Conservation (phyloP, 164 flowering plant species). For the Nymphaea thermarum region DNA sequence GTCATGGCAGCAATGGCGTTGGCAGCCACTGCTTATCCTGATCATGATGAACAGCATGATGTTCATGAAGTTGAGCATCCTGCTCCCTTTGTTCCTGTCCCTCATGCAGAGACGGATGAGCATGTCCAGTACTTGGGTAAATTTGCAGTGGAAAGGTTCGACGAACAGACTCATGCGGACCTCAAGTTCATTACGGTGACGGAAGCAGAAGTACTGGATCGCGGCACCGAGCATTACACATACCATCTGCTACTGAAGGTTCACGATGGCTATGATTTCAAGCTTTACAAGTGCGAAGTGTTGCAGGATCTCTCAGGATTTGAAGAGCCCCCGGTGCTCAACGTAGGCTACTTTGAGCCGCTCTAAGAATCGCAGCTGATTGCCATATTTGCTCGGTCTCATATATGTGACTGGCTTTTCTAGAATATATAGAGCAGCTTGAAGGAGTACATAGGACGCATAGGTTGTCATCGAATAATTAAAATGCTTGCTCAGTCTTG, state of each 20-base stretch:
- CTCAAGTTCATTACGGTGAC: not conserved
- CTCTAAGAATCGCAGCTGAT: not conserved
- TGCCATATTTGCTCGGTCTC: no score
- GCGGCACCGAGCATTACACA: not conserved
- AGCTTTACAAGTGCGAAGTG: not conserved
- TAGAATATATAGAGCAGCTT: no score
- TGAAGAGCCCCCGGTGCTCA: not conserved
- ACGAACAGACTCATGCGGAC: not conserved
- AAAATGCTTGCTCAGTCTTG: no score
- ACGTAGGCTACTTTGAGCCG: not conserved
- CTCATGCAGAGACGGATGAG: not conserved
- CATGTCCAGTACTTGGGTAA: not conserved
- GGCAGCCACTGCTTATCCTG: not conserved
- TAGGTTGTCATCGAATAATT: no score
- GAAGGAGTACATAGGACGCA: no score
- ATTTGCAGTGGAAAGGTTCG: not conserved
- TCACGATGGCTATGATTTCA: not conserved
- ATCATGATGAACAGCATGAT: no score
- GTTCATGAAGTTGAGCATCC: not conserved
- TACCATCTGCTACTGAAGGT: not conserved
- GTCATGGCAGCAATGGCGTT: not conserved
- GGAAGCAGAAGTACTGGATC: not conserved
- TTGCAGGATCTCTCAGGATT: not conserved
- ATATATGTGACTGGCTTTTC: no score
- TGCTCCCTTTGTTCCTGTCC: not conserved